Conservation (phyloP, 768 basidiomycete genomes). For the Collybia nuda region DNA sequence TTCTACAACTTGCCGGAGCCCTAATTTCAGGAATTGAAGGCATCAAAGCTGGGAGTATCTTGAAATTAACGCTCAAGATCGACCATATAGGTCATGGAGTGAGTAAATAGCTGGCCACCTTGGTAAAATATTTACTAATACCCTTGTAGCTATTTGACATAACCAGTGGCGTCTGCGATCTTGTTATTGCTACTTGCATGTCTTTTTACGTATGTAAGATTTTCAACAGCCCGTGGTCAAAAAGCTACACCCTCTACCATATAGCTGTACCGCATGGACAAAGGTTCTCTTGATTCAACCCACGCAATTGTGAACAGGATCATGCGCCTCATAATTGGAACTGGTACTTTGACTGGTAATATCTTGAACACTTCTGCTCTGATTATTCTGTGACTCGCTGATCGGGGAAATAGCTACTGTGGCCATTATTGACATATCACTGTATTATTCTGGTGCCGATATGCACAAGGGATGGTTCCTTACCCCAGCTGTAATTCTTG, state of each 20-base stretch:
- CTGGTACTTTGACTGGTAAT: neutral
- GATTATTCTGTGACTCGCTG: neutral
- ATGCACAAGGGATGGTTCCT: neutral
- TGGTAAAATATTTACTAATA: too few species aligned
- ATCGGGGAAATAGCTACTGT: neutral
- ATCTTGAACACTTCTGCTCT: neutral
- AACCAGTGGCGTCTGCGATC: conserved; percentile 15
- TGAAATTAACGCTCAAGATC: too few species aligned
- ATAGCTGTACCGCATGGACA: neutral
- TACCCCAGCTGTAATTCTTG: neutral
- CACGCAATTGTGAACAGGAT: neutral
- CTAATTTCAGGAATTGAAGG: too few species aligned
- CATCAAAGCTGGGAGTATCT: too few species aligned
- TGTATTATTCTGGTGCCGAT: neutral
- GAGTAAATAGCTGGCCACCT: too few species aligned
- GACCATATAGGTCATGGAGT: too few species aligned
- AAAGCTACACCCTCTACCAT: neutral
- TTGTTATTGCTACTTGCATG: neutral
- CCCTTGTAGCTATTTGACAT: too few species aligned
- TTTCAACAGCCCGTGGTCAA: neutral
- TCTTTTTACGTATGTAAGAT: neutral
- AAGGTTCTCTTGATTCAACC: neutral
- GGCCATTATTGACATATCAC: neutral
- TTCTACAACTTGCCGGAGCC: neutral
- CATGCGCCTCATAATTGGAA: neutral